Percentiles rank a stretch among this genome's conserved stretches.
Conservation (phyloP, 306 rosid species). For the Benincasa hispida region DNA sequence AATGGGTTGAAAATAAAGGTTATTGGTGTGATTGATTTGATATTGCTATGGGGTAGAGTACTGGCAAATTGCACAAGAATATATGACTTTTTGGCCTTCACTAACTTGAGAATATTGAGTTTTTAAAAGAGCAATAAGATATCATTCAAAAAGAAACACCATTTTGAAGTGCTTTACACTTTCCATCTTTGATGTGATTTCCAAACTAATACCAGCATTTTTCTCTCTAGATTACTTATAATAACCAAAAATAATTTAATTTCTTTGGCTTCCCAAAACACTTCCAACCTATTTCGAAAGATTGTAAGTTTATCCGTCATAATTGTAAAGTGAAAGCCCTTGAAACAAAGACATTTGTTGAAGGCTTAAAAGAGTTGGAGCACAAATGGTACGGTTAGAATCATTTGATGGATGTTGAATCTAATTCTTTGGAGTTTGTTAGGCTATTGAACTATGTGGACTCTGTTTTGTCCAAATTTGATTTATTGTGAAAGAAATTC, state of each 20-base stretch:
- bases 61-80: not conserved
- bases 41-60: not conserved
- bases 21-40: constrained; percentile 6
- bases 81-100: constrained; percentile 3
- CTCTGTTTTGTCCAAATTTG: too few species aligned
- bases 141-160: not conserved
- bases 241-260: not conserved
- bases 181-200: not conserved
- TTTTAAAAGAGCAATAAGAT: not conserved
- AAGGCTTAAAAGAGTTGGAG: too few species aligned
- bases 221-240: not conserved
- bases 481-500: too few species aligned
- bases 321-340: too few species aligned
- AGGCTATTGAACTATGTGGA: too few species aligned
- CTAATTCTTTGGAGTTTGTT: too few species aligned
- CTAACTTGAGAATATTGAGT: constrained; percentile 6
- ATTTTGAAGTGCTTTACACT: not conserved
- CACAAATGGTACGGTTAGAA: too few species aligned
- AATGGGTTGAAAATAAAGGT: not conserved
- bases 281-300: too few species aligned
- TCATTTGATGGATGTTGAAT: too few species aligned
- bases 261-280: too few species aligned
- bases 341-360: too few species aligned
- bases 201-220: not conserved
- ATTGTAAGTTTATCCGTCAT: too few species aligned